These are phyloP conservation scores for Periconia sp. DNA, from an alignment of 2,329 filamentous ascomycete species.

Conservation along the genomic window DNA sequence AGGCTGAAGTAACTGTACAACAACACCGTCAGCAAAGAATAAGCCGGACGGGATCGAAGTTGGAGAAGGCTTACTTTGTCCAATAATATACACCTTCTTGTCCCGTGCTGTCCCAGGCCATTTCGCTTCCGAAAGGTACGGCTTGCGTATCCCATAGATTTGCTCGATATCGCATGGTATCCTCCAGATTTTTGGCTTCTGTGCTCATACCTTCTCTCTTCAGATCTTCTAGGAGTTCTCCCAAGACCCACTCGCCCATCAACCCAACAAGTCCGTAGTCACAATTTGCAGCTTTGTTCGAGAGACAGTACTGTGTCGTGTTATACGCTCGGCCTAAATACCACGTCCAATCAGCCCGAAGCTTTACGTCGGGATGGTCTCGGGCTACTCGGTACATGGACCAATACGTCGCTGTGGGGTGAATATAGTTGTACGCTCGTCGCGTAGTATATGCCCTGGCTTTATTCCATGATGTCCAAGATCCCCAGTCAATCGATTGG, in stretches of 20 bases:
- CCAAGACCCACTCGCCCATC: constrained; percentile 67
- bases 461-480: constrained; percentile 61
- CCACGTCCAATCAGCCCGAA: constrained; percentile 57
- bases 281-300: constrained; percentile 43
- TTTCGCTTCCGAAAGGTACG: constrained; percentile 65
- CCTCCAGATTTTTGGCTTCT: constrained; percentile 51
- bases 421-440: constrained; percentile 66
- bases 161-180: constrained; percentile 58
- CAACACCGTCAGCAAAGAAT: too few species aligned
- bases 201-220: constrained; percentile 52
- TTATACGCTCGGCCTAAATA: constrained; percentile 62
- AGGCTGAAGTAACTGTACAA: constrained; percentile 57
- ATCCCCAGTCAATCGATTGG: constrained; percentile 53
- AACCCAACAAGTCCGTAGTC: constrained; percentile 57
- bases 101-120: constrained; percentile 68
- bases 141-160: constrained; percentile 57
- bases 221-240: constrained; percentile 59
- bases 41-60: too few species aligned
- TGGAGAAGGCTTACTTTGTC: constrained; percentile 44
- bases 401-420: constrained; percentile 64
- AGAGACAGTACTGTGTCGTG: constrained; percentile 51
- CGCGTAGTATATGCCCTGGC: constrained; percentile 53
- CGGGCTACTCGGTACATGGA: constrained; percentile 62
- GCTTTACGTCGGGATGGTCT: constrained; percentile 54
- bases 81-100: constrained; percentile 69